These are phyloP conservation scores for Phialophora tarda DNA, from an alignment of 2,329 filamentous ascomycete genomes.

Conservation along the genomic window DNA sequence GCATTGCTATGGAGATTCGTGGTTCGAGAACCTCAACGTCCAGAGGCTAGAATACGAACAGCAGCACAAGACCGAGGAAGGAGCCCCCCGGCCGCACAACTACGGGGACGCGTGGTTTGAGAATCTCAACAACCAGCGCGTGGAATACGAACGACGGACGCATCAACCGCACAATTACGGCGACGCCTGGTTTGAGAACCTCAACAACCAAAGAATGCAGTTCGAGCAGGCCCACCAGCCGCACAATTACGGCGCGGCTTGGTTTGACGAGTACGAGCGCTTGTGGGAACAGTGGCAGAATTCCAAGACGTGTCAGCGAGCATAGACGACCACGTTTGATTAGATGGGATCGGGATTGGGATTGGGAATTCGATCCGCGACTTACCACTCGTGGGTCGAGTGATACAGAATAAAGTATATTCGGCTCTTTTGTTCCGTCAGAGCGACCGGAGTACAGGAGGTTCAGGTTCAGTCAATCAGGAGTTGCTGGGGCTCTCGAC, in stretches of 20 bases:
- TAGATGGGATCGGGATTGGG: not conserved
- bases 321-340: not conserved
- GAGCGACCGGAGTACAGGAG: not conserved
- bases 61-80: conserved; percentile 1
- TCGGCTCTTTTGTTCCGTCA: not conserved
- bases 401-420: not conserved
- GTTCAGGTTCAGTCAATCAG: not conserved
- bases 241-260: conserved; percentile 27
- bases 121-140: conserved; percentile 19
- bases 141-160: conserved; percentile 1
- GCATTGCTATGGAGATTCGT: conserved; percentile 30
- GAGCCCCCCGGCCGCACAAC: conserved; percentile 8
- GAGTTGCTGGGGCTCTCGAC: not conserved
- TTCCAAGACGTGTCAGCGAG: conserved; percentile 18
- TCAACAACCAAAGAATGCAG: conserved; percentile 27
- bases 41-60: conserved; percentile 24
- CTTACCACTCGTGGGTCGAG: not conserved
- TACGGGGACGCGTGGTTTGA: conserved; percentile 33
- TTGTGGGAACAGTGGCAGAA: conserved; percentile 32
- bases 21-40: conserved; percentile 31
- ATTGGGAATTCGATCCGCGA: not conserved
- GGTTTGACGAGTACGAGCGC: conserved; percentile 29
- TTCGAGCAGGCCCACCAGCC: conserved; percentile 19
- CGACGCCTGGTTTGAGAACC: conserved; percentile 32
- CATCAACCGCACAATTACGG: conserved; percentile 28